phyloP scores from a whole-genome alignment of 805 yeast genomes.

The Myxozyma udenii region DNA sequence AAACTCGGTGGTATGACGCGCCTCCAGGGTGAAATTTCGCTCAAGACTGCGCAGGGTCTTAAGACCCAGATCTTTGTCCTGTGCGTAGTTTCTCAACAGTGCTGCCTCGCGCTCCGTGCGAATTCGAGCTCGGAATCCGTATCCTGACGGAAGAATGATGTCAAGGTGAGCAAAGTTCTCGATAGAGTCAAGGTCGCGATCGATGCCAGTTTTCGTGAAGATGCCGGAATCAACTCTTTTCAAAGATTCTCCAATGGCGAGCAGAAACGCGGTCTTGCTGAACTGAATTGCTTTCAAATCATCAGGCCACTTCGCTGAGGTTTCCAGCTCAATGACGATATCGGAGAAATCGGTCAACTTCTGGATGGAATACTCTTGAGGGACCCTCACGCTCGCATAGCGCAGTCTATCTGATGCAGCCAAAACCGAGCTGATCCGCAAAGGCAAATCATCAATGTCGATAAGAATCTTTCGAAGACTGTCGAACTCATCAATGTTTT shows the following conservation, averaged over 20 bases:
- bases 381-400: constrained; percentile 70
- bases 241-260: constrained; percentile 58
- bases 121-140: constrained; percentile 73
- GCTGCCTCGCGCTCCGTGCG: constrained; percentile 80
- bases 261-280: constrained; percentile 83
- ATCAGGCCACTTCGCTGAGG: constrained; percentile 94
- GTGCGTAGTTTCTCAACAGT: constrained; percentile 46
- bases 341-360: constrained; percentile 54
- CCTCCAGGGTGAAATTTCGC: constrained; percentile 14
- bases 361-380: constrained; percentile 55
- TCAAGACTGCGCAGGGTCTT: constrained; percentile 11
- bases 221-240: constrained; percentile 50
- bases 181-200: constrained; percentile 43
- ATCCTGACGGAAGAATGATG: constrained; percentile 84
- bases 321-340: constrained; percentile 79
- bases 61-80: constrained; percentile 50
- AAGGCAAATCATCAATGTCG: constrained; percentile 57
- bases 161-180: constrained; percentile 50
- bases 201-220: constrained; percentile 60
- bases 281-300: constrained; percentile 80
- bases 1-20: constrained; percentile 69
- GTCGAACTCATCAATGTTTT: constrained; percentile 47
- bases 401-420: constrained; percentile 76
- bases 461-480: constrained; percentile 48
- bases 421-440: constrained; percentile 63